phyloP scores from a whole-genome alignment of 129 eudicot genomes.

The Centrapalus pauciflorus region DNA sequence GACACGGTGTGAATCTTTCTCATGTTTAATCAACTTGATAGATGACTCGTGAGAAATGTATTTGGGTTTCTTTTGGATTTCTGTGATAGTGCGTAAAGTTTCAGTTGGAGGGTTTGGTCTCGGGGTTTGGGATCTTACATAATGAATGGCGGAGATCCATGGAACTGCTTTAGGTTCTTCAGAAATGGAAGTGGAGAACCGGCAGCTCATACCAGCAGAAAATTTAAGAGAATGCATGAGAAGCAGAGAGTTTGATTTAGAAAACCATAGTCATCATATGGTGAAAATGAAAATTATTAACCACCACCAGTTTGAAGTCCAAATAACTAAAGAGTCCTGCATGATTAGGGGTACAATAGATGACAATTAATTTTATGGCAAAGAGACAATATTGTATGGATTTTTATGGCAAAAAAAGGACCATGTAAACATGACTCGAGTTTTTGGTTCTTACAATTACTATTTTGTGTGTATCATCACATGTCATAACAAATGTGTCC shows the following conservation, averaged over 20 bases:
- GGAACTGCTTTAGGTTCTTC: conserved; percentile 40
- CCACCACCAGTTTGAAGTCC: conserved; percentile 17
- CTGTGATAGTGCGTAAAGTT: conserved; percentile 26
- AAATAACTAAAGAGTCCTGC: conserved; percentile 17
- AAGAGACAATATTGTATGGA: no score
- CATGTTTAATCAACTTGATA: conserved; percentile 52
- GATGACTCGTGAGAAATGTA: conserved; percentile 63
- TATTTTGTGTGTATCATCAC: no score
- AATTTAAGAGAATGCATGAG: conserved; percentile 29
- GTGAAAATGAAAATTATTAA: background rate
- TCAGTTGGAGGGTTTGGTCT: conserved; percentile 42
- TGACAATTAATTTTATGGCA: no score
- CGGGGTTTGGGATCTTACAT: conserved; percentile 19
- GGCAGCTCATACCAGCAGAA: conserved; percentile 22
- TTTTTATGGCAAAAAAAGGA: no score
- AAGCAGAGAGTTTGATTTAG: conserved; percentile 1
- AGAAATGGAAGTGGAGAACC: conserved; percentile 24
- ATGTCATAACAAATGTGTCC: no score
- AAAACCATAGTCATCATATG: background rate
- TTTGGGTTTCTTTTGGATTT: conserved; percentile 41
- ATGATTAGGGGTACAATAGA: conserved; percentile 6
- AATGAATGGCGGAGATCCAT: conserved; percentile 56
- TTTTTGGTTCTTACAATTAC: no score
- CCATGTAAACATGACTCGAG: no score
- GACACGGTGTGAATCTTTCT: conserved; percentile 52